Base-by-base conservation (phyloP, 2,329 filamentous ascomycete genomes). In the Microcera coccophila region DNA sequence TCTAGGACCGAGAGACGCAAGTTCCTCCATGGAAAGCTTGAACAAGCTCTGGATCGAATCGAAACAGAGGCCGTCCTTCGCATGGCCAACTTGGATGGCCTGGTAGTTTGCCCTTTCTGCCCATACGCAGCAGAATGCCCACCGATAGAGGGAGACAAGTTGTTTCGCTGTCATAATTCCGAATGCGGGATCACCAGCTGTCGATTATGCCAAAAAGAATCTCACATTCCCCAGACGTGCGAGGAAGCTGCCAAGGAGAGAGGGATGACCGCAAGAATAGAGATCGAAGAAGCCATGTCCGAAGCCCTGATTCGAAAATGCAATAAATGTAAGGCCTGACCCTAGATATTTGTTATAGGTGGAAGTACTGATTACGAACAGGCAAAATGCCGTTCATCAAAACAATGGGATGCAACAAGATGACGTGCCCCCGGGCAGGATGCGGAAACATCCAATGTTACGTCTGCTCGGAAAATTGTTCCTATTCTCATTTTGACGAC, bases 231-330 rank as follows among this genome's bases (percentile, higher is more conserved):
- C 0, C 73, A 79, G 48, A 82, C 75, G 1, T 95, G 89, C 54
- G 75, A 81, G 24, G 84, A 93, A 58, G 75, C 73, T 28, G 75
- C 75, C 31, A 70, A 64, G 16, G 81, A 87, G 2, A 74, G 73
- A 29, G 79, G 81, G 1, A 60, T 82, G 7, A 74, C 75, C 4
- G 71, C 78, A 15, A 79, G 85, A 14, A 85, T 84, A 49, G 64
- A 72, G 3, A 79, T 94, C 21, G 89, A 95, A 62, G 88, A 95
- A 61, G 88, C 87, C 16, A 91, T 90, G 85, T 88, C 85, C 3
- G 75, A 77, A 14, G 89, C 89, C 2, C 57, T 94, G 52, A 85
- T 94, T 41, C 78, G 89, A 16, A 80, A 72, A 20, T 95, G 89
- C 71, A 88, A 87, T 54, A 74, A 75, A 51, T 82, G 78, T 69